phyloP scores from a whole-genome alignment of 1,139 yeast species.

The Protomyces macrosporus region DNA sequence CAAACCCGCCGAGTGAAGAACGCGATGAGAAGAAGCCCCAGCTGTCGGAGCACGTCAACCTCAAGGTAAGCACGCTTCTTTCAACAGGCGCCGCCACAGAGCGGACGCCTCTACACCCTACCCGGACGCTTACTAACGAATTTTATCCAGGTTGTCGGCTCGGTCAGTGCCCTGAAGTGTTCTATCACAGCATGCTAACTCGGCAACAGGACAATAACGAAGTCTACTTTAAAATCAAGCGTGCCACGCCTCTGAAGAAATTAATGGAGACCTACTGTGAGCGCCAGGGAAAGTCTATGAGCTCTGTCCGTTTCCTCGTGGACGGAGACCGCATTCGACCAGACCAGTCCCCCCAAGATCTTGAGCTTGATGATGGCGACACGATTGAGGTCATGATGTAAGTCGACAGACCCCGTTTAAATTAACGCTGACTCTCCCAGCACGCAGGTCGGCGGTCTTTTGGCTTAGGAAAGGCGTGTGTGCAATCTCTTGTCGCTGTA shows the following conservation, averaged over 20 bases:
- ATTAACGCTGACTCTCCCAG: too few species aligned
- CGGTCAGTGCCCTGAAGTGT: not conserved
- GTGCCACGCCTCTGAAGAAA: slow-evolving; percentile 86
- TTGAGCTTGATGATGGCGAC: slow-evolving; percentile 92
- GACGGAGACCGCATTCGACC: slow-evolving; percentile 90
- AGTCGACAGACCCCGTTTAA: not conserved
- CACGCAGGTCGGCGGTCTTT: too few species aligned
- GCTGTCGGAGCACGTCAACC: slow-evolving; percentile 17
- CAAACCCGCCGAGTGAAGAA: slow-evolving; percentile 4
- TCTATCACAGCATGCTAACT: not conserved
- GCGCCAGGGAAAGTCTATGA: slow-evolving; percentile 87
- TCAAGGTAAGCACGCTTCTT: slow-evolving; percentile 4
- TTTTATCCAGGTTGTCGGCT: not conserved
- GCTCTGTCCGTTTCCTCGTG: slow-evolving; percentile 76
- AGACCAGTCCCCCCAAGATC: slow-evolving; percentile 83
- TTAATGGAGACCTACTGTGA: slow-evolving; percentile 97
- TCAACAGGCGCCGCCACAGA: not conserved
- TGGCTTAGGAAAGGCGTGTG: too few species aligned
- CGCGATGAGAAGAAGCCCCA: slow-evolving; percentile 25
- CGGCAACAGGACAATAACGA: slow-evolving; percentile 53
- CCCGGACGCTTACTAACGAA: not conserved
- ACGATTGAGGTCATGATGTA: slow-evolving; percentile 90
- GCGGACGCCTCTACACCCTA: not conserved
- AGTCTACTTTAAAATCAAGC: slow-evolving; percentile 90
- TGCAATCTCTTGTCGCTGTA: too few species aligned